These are phyloP conservation scores for Monosporascus sp. DNA, from an alignment of 2,329 filamentous ascomycete species.

Conservation along the genomic window DNA sequence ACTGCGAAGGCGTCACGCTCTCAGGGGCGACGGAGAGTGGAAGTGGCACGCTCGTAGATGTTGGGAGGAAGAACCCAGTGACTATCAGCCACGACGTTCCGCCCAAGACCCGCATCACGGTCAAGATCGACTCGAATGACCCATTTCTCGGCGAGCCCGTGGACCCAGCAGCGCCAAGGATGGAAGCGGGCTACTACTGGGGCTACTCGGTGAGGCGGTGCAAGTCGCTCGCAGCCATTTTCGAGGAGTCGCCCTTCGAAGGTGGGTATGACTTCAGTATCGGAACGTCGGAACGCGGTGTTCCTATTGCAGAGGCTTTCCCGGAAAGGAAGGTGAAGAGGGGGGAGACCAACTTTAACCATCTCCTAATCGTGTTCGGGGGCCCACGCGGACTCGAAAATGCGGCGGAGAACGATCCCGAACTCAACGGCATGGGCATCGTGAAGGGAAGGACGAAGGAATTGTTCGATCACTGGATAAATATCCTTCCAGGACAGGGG, in stretches of 20 bases:
- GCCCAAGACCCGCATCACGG: slow-evolving; percentile 66
- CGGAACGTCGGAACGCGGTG: slow-evolving; percentile 75
- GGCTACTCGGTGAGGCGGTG: slow-evolving; percentile 69
- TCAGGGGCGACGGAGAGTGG: slow-evolving; percentile 36
- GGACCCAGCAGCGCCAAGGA: slow-evolving; percentile 62
- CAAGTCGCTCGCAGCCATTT: slow-evolving; percentile 62
- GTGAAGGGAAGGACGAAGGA: slow-evolving; percentile 59
- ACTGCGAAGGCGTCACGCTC: slow-evolving; percentile 70
- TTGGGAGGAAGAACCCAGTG: slow-evolving; percentile 51
- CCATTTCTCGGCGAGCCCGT: slow-evolving; percentile 53
- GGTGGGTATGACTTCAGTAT: slow-evolving; percentile 79
- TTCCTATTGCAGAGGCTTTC: slow-evolving; percentile 42
- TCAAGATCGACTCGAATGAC: slow-evolving; percentile 54
- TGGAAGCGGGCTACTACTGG: slow-evolving; percentile 81
- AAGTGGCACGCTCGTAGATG: slow-evolving; percentile 51
- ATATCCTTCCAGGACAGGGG: slow-evolving; percentile 74
- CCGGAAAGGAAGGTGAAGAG: slow-evolving; percentile 33
- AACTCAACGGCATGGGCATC: slow-evolving; percentile 56
- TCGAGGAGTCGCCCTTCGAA: slow-evolving; percentile 70
- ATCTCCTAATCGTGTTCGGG: slow-evolving; percentile 74
- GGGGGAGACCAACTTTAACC: slow-evolving; percentile 48
- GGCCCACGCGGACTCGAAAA: slow-evolving; percentile 75
- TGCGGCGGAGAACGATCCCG: slow-evolving; percentile 58
- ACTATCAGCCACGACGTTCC: slow-evolving; percentile 58
- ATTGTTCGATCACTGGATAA: slow-evolving; percentile 80